Evolutionary conservation across 2,329 filamentous ascomycete species (phyloP).

Genomic region (Graphiopsis chlorocephala): DNA sequence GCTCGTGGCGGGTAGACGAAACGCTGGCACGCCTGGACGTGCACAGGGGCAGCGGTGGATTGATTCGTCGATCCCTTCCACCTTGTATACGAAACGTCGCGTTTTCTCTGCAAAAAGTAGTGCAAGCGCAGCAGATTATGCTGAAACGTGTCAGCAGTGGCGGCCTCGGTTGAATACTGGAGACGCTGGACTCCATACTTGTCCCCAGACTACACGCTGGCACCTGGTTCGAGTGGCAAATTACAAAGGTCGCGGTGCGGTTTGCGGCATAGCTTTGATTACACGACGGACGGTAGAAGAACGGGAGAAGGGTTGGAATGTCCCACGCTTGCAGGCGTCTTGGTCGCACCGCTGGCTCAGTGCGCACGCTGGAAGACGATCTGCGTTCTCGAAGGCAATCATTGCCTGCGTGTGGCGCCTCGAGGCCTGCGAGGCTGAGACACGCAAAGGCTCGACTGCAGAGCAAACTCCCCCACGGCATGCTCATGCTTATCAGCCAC

Average conservation of each 20-base stretch:
- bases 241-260: constrained; percentile 6
- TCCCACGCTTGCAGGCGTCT: neutral
- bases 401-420: neutral
- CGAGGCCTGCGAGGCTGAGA: neutral
- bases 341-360: neutral
- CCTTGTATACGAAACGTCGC: constrained; percentile 4
- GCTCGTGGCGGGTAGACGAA: constrained; percentile 4
- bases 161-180: constrained; percentile 3
- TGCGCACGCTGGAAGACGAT: neutral
- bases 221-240: constrained; percentile 13
- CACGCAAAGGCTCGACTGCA: neutral
- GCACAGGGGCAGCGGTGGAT: constrained; percentile 8
- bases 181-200: neutral
- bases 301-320: constrained; percentile 9
- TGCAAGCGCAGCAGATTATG: neutral
- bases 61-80: neutral
- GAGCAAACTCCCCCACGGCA: neutral
- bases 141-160: neutral
- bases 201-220: constrained; percentile 10
- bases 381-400: constrained; percentile 15
- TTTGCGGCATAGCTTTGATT: constrained; percentile 14
- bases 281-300: constrained; percentile 12
- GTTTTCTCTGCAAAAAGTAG: constrained; percentile 11
- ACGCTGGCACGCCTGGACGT: constrained; percentile 10
- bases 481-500: neutral